A percentile compares a stretch with the other conserved stretches of the same genome.
Conservation (phyloP, 108 stramenopile genomes). For the Cylindrotheca closterium region DNA sequence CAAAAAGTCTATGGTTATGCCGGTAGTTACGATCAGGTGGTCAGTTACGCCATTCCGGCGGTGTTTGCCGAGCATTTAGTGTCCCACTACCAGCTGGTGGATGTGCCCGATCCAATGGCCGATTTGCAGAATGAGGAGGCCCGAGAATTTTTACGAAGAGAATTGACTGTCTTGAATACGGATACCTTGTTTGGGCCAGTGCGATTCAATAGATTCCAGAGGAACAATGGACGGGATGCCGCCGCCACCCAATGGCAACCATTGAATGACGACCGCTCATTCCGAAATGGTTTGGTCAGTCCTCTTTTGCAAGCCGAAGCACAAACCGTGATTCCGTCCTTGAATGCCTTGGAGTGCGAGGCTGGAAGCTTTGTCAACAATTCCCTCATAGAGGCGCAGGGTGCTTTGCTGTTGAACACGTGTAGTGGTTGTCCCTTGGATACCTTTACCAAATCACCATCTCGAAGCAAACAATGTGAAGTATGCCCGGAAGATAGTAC, state of each 20-base stretch:
- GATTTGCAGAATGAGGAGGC: conserved; percentile 18
- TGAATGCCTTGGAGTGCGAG: conserved; percentile 19
- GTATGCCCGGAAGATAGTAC: conserved; percentile 20
- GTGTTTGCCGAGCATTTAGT: conserved; percentile 32
- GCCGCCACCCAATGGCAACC: conserved; percentile 57
- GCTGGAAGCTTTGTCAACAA: conserved; percentile 30
- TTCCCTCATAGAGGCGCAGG: background rate
- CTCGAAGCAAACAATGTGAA: conserved; percentile 14
- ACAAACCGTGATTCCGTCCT: conserved; percentile 28
- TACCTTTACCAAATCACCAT: conserved; percentile 21
- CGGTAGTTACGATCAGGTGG: conserved; percentile 41
- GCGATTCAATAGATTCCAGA: conserved; percentile 36
- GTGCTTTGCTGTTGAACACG: conserved; percentile 25
- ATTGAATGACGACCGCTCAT: conserved; percentile 1
- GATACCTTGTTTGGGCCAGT: conserved; percentile 64
- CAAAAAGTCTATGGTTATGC: conserved; percentile 19
- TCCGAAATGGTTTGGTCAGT: conserved; percentile 26
- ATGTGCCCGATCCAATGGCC: conserved; percentile 22
- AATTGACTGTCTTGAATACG: conserved; percentile 27
- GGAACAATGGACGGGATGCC: conserved; percentile 52
- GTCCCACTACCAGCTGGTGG: conserved; percentile 21
- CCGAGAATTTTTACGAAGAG: conserved; percentile 47
- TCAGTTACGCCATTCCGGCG: conserved; percentile 40
- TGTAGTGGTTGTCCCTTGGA: conserved; percentile 35
- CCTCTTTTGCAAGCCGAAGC: conserved; percentile 44